Conservation (phyloP, 2,329 filamentous ascomycete genomes). For the Ophiostoma ips region DNA sequence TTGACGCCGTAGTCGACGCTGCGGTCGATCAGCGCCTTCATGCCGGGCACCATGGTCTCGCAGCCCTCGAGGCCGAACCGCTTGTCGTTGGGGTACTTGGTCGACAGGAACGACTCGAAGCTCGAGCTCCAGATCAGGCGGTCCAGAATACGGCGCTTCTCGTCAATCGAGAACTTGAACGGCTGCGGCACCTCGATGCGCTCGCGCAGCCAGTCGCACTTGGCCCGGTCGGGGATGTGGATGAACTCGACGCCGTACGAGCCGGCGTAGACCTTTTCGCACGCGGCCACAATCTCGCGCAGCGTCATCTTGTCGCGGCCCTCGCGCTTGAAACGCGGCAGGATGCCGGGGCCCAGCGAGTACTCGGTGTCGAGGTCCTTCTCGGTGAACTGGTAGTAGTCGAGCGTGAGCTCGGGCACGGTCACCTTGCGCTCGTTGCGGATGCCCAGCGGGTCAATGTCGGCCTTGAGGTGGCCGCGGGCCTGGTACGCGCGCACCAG, state of each 20-base stretch:
- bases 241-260: slow-evolving; percentile 98
- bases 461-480: slow-evolving; percentile 94
- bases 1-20: slow-evolving; percentile 98
- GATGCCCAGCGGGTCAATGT: slow-evolving; percentile 92
- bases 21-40: slow-evolving; percentile 97
- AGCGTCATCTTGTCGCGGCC: slow-evolving; percentile 91
- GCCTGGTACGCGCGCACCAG: slow-evolving; percentile 96
- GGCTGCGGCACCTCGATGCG: slow-evolving; percentile 86
- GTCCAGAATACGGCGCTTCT: slow-evolving; percentile 95
- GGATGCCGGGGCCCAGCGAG: slow-evolving; percentile 80
- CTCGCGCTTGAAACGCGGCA: slow-evolving; percentile 84
- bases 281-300: slow-evolving; percentile 82
- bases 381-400: slow-evolving; percentile 91
- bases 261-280: slow-evolving; percentile 92
- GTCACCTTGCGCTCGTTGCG: slow-evolving; percentile 70
- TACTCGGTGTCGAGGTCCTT: slow-evolving; percentile 89
- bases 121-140: slow-evolving; percentile 97
- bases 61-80: slow-evolving; percentile 96
- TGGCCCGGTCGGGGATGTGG: slow-evolving; percentile 91
- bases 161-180: slow-evolving; percentile 95
- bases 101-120: slow-evolving; percentile 89
- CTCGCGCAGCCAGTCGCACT: slow-evolving; percentile 96
- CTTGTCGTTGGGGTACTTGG: slow-evolving; percentile 99
- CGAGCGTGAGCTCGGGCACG: slow-evolving; percentile 83
- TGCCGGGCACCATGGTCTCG: slow-evolving; percentile 91